These are phyloP conservation scores for Kluyveromyces sp. DNA, from an alignment of 1,139 yeast genomes.

Conservation along the genomic window DNA sequence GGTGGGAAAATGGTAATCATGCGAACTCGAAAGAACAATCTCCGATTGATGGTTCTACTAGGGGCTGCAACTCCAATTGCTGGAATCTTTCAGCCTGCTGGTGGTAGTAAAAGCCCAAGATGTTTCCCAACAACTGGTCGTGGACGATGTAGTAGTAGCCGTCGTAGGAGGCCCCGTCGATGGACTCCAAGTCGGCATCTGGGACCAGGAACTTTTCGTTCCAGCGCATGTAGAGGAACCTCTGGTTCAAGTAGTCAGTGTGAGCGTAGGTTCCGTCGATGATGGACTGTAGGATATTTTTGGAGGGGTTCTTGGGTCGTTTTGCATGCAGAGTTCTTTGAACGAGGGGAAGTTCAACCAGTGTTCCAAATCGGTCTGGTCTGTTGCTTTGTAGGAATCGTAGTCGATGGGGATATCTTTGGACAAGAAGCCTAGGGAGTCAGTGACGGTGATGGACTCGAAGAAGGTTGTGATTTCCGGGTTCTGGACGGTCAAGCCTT, in stretches of 20 bases:
- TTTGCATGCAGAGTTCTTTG: slow-evolving; percentile 26
- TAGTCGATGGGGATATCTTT: slow-evolving; percentile 34
- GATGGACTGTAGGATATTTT: slow-evolving; percentile 12
- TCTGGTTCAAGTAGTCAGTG: slow-evolving; percentile 33
- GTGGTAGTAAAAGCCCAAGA: slow-evolving; percentile 78
- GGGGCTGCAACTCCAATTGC: slow-evolving; percentile 46
- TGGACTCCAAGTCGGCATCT: slow-evolving; percentile 59
- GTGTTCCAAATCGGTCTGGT: slow-evolving; percentile 69
- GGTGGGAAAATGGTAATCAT: not conserved
- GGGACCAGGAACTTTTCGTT: slow-evolving; percentile 83
- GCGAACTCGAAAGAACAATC: slow-evolving; percentile 23
- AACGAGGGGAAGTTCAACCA: slow-evolving; percentile 67
- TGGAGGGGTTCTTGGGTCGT: slow-evolving; percentile 27
- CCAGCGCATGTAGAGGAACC: slow-evolving; percentile 85
- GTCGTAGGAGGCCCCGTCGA: slow-evolving; percentile 80
- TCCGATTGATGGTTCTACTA: slow-evolving; percentile 26
- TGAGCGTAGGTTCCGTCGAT: slow-evolving; percentile 23
- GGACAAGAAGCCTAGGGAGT: slow-evolving; percentile 43
- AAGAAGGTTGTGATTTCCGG: slow-evolving; percentile 82
- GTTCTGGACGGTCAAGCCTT: slow-evolving; percentile 68
- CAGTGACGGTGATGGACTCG: slow-evolving; percentile 77
- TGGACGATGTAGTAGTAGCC: slow-evolving; percentile 87
- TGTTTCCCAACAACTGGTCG: slow-evolving; percentile 66
- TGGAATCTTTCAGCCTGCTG: slow-evolving; percentile 71
- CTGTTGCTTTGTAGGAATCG: slow-evolving; percentile 34